These are phyloP conservation scores for Didymella pinodella DNA, from an alignment of 2,329 filamentous ascomycete genomes.

Conservation along the genomic window DNA sequence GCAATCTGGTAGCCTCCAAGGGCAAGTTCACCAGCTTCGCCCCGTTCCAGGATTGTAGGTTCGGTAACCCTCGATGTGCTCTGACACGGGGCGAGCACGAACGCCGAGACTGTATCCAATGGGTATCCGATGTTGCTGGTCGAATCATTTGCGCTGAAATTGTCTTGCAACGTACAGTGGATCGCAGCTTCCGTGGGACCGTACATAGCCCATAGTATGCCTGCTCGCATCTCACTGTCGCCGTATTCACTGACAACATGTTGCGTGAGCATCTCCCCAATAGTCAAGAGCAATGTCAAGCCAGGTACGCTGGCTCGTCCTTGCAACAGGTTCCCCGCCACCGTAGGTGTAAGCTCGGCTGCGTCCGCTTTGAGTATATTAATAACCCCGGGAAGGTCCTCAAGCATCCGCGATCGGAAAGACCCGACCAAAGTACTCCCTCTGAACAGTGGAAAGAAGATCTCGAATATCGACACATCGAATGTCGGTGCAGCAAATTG, in stretches of 20 bases:
- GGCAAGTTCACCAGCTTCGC: slow-evolving; percentile 79
- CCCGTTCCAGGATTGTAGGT: slow-evolving; percentile 67
- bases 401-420: slow-evolving; percentile 72
- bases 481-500: slow-evolving; percentile 94
- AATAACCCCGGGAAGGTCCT: slow-evolving; percentile 75
- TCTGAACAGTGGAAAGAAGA: slow-evolving; percentile 84
- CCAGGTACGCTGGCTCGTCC: slow-evolving; percentile 71
- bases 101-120: slow-evolving; percentile 81
- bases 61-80: slow-evolving; percentile 29
- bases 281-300: slow-evolving; percentile 78
- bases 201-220: slow-evolving; percentile 91
- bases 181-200: slow-evolving; percentile 92
- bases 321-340: slow-evolving; percentile 78
- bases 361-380: slow-evolving; percentile 75
- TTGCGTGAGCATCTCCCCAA: slow-evolving; percentile 89
- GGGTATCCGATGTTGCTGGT: slow-evolving; percentile 78
- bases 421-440: slow-evolving; percentile 77
- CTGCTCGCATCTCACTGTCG: slow-evolving; percentile 58
- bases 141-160: slow-evolving; percentile 64
- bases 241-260: slow-evolving; percentile 83
- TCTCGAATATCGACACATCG: slow-evolving; percentile 93
- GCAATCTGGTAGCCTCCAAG: slow-evolving; percentile 84
- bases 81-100: slow-evolving; percentile 65
- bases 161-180: slow-evolving; percentile 80
- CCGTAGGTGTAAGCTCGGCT: slow-evolving; percentile 88